Evolutionary conservation across 169 alveolate species (phyloP).

Genomic region (Amoebophrya sp.): DNA sequence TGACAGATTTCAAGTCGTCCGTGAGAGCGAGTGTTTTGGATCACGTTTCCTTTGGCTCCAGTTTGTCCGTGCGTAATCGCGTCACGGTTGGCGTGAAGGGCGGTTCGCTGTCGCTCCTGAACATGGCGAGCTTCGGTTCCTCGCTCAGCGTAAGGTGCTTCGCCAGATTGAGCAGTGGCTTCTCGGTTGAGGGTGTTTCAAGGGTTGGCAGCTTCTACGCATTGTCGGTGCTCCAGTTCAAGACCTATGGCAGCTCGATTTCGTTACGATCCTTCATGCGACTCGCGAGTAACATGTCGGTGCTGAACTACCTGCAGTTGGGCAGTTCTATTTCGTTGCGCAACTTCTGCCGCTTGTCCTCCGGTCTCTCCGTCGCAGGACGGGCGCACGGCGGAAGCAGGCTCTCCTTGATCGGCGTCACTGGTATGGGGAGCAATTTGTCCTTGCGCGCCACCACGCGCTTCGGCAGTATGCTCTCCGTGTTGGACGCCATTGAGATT

Average conservation of each 20-base stretch:
- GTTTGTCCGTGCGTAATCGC: neutral
- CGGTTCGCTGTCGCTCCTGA: neutral
- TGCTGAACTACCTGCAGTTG: neutral
- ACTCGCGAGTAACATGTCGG: neutral
- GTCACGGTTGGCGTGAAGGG: too few relatives aligned
- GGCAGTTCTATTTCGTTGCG: neutral
- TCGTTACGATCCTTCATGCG: neutral
- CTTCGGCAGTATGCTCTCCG: neutral
- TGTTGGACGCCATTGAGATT: neutral
- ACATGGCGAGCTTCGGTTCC: neutral
- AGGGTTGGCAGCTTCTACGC: neutral
- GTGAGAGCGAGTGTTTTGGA: neutral
- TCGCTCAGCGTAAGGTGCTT: neutral
- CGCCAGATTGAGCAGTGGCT: neutral
- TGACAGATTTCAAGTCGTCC: neutral
- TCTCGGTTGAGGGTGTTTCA: neutral
- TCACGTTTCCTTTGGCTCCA: neutral
- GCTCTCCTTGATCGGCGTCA: neutral
- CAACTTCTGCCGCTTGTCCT: neutral
- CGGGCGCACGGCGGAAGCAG: neutral
- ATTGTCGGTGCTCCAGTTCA: constrained; percentile 15
- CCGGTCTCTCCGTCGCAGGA: neutral
- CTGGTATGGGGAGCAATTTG: neutral
- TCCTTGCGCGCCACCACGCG: neutral
- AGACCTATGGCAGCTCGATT: neutral